A percentile compares a stretch with the other conserved stretches of the same genome.
phyloP scores from a whole-genome alignment of 306 rosid genomes.

The Cotoneaster glaucophyllus region DNA sequence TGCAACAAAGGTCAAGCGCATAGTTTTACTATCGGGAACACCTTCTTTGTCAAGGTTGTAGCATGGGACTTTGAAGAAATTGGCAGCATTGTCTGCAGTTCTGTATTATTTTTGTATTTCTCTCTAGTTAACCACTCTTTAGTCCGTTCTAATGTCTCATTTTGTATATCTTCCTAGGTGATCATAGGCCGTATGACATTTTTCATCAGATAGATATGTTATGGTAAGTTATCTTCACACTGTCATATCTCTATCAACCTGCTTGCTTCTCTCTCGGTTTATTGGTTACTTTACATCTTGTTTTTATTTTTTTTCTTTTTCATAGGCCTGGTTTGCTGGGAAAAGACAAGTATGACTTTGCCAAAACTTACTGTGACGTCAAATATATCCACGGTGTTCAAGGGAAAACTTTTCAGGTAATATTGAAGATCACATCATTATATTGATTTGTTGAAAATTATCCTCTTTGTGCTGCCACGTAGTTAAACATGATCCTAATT shows the following conservation, averaged over 20 bases:
- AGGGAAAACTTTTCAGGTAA: constrained; percentile 75
- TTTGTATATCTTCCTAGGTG: constrained; percentile 73
- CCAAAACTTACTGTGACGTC: constrained; percentile 71
- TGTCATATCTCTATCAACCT: constrained; percentile 13
- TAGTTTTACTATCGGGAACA: constrained; percentile 88
- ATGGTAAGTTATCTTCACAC: constrained; percentile 61
- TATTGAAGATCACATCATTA: neutral
- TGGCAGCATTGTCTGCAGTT: constrained; percentile 15
- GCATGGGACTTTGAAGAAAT: constrained; percentile 20
- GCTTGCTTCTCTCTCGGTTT: constrained; percentile 4
- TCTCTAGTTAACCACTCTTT: constrained; percentile 7
- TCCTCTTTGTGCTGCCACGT: no score
- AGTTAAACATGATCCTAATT: neutral
- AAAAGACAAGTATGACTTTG: constrained; percentile 65
- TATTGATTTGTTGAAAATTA: neutral
- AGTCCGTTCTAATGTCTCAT: constrained; percentile 35
- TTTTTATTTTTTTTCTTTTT: constrained; percentile 16
- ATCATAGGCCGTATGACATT: constrained; percentile 85
- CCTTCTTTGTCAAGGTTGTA: constrained; percentile 96
- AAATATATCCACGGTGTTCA: constrained; percentile 43
- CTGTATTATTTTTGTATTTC: constrained; percentile 8
- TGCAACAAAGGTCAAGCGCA: constrained; percentile 62
- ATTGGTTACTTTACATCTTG: constrained; percentile 10
- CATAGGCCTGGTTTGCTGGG: constrained; percentile 92
- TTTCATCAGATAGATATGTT: constrained; percentile 87